Conservation (phyloP, 2,329 filamentous ascomycete genomes). For the Trichoderma polysporum region DNA sequence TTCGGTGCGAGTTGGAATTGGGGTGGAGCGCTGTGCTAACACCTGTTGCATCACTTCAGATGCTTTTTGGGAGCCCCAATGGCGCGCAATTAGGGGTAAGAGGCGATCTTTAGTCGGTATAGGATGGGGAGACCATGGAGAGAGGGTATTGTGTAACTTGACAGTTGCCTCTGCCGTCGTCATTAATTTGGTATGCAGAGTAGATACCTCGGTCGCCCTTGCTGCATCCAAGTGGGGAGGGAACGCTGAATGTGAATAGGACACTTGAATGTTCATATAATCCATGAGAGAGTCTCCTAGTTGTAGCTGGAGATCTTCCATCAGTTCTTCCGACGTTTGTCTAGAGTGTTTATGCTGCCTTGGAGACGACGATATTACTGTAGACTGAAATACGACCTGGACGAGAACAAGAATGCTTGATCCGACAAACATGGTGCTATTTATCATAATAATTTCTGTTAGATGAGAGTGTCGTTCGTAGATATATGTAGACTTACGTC, state of each 20-base stretch:
- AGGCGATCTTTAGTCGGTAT: slow-evolving; percentile 40
- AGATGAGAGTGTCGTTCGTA: background rate
- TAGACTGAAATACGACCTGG: slow-evolving; percentile 40
- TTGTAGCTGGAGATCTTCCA: slow-evolving; percentile 58
- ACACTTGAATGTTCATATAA: slow-evolving; percentile 53
- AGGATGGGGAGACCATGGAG: slow-evolving; percentile 52
- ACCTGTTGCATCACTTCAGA: slow-evolving; percentile 42
- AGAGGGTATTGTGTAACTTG: slow-evolving; percentile 47
- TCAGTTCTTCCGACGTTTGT: slow-evolving; percentile 53
- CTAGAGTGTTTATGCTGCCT: slow-evolving; percentile 29
- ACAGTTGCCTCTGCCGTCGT: slow-evolving; percentile 54
- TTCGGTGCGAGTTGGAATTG: background rate
- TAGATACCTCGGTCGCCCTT: slow-evolving; percentile 35
- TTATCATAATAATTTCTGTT: background rate
- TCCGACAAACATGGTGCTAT: slow-evolving; percentile 43
- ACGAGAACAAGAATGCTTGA: slow-evolving; percentile 51
- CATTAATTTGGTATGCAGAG: slow-evolving; percentile 49
- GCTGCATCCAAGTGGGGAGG: slow-evolving; percentile 34
- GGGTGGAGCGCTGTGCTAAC: background rate
- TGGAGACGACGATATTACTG: slow-evolving; percentile 10
- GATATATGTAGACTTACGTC: slow-evolving; percentile 35
- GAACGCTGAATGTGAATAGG: slow-evolving; percentile 59
- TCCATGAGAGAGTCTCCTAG: slow-evolving; percentile 49
- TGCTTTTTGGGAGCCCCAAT: slow-evolving; percentile 50
- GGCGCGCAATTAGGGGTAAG: slow-evolving; percentile 45